Conservation (phyloP, 1,284 basidiomycete genomes). For the Wolfiporia cocos region DNA sequence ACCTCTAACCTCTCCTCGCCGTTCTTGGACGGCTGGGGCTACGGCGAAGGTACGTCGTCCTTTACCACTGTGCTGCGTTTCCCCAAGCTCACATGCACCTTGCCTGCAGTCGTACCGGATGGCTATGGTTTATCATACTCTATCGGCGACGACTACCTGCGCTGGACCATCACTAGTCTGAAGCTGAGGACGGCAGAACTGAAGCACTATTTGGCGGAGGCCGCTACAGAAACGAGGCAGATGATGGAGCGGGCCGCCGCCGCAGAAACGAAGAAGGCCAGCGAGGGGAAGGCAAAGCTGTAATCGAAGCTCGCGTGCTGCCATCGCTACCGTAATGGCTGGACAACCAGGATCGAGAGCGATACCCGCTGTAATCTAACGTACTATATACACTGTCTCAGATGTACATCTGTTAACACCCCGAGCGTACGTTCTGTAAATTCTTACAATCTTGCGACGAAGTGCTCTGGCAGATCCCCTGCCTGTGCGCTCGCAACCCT, state of each 20-base stretch:
- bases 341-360: no score
- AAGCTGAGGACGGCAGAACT: constrained; percentile 62
- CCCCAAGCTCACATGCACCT: constrained; percentile 3
- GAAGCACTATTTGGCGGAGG: constrained; percentile 70
- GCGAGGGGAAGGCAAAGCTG: constrained; percentile 24
- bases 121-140: constrained; percentile 94
- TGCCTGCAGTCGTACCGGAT: constrained; percentile 70
- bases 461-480: no score
- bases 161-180: constrained; percentile 89
- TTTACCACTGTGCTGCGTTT: constrained; percentile 3
- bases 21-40: constrained; percentile 94
- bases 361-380: no score
- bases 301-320: no score
- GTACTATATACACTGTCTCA: no score
- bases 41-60: constrained; percentile 75
- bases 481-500: neutral
- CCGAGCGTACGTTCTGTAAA: neutral
- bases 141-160: constrained; percentile 83
- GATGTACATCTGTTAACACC: neutral
- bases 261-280: constrained; percentile 22
- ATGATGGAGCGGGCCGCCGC: constrained; percentile 69
- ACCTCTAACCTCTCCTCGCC: constrained; percentile 85
- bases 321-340: no score
- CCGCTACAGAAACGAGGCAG: constrained; percentile 67
- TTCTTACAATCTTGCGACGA: neutral